phyloP scores from a whole-genome alignment of 2,329 filamentous ascomycete genomes.

The Coniosporium tulheliwenetii region DNA sequence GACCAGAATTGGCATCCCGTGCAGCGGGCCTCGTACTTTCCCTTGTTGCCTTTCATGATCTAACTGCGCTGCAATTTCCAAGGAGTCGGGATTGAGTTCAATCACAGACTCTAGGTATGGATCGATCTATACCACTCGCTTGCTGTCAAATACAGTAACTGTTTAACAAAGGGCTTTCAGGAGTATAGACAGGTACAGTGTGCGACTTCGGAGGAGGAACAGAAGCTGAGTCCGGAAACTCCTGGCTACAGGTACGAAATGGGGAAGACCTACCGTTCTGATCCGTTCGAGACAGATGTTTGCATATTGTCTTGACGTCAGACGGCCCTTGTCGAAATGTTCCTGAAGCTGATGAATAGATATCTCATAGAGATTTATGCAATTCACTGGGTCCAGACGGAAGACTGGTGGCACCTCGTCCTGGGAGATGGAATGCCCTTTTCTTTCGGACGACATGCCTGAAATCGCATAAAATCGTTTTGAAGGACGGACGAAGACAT shows the following conservation, averaged over 20 bases:
- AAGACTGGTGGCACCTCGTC: constrained; percentile 7
- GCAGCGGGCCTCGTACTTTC: constrained; percentile 3
- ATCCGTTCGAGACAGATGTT: constrained; percentile 9
- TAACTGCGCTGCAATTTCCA: constrained; percentile 3
- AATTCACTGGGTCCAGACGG: constrained; percentile 5
- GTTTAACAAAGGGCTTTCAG: no score
- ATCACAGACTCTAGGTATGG: constrained; percentile 12
- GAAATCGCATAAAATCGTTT: no score
- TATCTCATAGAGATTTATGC: constrained; percentile 7
- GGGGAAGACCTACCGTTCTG: constrained; percentile 4
- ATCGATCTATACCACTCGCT: constrained; percentile 2
- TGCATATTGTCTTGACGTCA: constrained; percentile 7
- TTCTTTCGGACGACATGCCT: no score
- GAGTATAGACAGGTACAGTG: no score
- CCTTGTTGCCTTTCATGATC: constrained; percentile 5
- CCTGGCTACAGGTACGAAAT: not conserved
- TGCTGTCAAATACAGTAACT: no score
- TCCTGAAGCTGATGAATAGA: constrained; percentile 10
- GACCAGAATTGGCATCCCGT: constrained; percentile 7
- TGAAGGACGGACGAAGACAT: no score
- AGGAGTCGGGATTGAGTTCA: constrained; percentile 12
- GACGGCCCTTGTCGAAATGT: constrained; percentile 4
- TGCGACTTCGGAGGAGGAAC: no score
- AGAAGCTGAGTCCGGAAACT: no score
- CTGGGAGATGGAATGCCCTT: not conserved